Evolutionary conservation across 805 yeast species (phyloP).

Genomic region (Metschnikowia anglica): DNA sequence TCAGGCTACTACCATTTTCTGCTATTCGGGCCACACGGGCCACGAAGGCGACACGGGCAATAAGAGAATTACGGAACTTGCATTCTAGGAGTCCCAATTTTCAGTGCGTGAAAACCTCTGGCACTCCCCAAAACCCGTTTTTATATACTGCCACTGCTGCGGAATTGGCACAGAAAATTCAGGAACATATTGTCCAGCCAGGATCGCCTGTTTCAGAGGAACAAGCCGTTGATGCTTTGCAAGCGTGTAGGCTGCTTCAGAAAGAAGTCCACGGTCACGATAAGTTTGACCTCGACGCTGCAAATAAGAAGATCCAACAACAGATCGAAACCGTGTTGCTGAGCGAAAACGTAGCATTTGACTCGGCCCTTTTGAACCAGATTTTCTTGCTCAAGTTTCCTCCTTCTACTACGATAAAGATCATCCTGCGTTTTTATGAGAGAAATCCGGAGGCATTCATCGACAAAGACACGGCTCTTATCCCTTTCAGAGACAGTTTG

Average conservation of each 20-base stretch:
- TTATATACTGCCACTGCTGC: conserved; percentile 14
- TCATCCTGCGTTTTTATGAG: conserved; percentile 28
- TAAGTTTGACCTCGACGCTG: conserved; percentile 26
- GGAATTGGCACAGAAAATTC: conserved; percentile 16
- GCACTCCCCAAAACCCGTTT: conserved; percentile 13
- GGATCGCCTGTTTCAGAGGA: conserved; percentile 5
- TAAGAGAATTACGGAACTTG: too few relatives aligned
- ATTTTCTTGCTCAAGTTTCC: conserved; percentile 38
- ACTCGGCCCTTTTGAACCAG: conserved; percentile 26
- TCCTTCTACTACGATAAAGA: conserved; percentile 26
- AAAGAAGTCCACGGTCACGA: conserved; percentile 20
- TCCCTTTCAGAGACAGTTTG: conserved; percentile 63
- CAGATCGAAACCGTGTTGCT: conserved; percentile 25
- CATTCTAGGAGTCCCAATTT: too few relatives aligned
- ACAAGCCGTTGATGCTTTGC: conserved; percentile 23
- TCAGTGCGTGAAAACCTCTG: too few relatives aligned
- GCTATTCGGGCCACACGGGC: neutral
- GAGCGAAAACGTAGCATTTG: conserved; percentile 23
- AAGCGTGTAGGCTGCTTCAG: conserved; percentile 26
- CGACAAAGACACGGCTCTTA: conserved; percentile 45
- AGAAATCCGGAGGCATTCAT: conserved; percentile 31
- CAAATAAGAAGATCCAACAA: conserved; percentile 22
- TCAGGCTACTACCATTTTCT: conserved; percentile 2
- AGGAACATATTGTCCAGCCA: conserved; percentile 4
- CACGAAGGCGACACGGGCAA: neutral